These are phyloP conservation scores for Quercus parvula DNA, from an alignment of 306 rosid species.

Conservation along the genomic window DNA sequence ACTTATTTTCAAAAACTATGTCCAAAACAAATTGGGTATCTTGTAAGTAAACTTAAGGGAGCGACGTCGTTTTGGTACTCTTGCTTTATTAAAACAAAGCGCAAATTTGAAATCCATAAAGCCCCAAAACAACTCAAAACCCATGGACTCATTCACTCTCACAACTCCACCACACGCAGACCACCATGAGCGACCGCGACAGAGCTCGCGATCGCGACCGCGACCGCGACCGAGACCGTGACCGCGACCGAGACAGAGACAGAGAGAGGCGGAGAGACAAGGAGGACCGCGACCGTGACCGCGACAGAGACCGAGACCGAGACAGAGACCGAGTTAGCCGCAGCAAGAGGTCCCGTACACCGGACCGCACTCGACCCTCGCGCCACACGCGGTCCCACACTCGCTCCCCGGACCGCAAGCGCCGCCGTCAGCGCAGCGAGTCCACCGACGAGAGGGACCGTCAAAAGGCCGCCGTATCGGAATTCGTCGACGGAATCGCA, in stretches of 20 bases:
- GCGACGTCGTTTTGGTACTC: too few species aligned
- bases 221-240: constrained; percentile 29
- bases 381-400: constrained; percentile 71
- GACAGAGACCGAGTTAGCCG: constrained; percentile 56
- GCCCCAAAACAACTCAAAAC: neutral
- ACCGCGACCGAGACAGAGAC: constrained; percentile 44
- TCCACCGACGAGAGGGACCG: constrained; percentile 53
- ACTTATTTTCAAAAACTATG: too few species aligned
- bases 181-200: constrained; percentile 50
- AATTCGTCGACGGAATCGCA: constrained; percentile 72
- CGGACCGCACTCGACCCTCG: constrained; percentile 60
- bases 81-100: neutral
- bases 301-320: constrained; percentile 39
- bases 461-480: constrained; percentile 67
- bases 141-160: neutral
- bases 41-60: too few species aligned
- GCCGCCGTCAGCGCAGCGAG: constrained; percentile 67
- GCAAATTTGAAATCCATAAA: neutral
- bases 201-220: constrained; percentile 25
- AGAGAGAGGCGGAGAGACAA: constrained; percentile 39
- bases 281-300: constrained; percentile 35
- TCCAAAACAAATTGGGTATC: too few species aligned
- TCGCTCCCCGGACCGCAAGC: constrained; percentile 55
- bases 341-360: constrained; percentile 71
- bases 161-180: neutral